These are phyloP conservation scores for Xanthoconium purpureum DNA, from an alignment of 768 basidiomycete species.

Conservation along the genomic window DNA sequence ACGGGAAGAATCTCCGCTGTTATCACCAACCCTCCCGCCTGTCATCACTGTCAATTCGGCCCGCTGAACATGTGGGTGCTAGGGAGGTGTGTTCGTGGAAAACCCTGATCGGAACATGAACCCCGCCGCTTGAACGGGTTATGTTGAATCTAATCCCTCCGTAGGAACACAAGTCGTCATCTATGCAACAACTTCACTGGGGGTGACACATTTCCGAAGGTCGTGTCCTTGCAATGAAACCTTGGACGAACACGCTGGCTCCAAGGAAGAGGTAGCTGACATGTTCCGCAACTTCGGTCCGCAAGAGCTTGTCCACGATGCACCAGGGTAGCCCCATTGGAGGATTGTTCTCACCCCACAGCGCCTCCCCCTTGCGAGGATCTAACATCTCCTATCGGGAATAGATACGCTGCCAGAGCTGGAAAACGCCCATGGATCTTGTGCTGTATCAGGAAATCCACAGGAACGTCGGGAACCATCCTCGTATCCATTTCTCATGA, in stretches of 20 bases:
- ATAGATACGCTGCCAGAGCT: conserved; percentile 1
- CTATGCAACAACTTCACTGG: not conserved
- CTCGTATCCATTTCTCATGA: conserved; percentile 26
- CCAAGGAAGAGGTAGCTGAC: conserved; percentile 9
- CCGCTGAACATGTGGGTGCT: not conserved
- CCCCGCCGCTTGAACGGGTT: not conserved
- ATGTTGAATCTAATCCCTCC: not conserved
- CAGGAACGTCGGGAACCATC: conserved; percentile 9
- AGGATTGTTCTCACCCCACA: conserved; percentile 26
- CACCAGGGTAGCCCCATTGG: conserved; percentile 6
- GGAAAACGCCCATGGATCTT: conserved; percentile 37
- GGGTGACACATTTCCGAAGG: conserved; percentile 9
- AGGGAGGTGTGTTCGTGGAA: conserved; percentile 13
- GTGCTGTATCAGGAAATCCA: conserved; percentile 26
- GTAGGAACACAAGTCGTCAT: not conserved
- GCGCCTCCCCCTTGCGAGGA: conserved; percentile 16
- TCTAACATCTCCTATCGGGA: conserved; percentile 14
- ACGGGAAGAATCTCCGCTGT: not conserved
- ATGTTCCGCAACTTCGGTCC: not conserved
- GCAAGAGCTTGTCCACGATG: not conserved
- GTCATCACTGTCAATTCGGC: not conserved
- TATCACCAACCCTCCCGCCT: not conserved
- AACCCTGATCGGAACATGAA: not conserved
- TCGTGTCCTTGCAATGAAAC: conserved; percentile 1
- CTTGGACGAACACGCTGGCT: conserved; percentile 13